phyloP scores from a whole-genome alignment of 176 grass and related monocot species.

The Ampelocalamus luodianensis region DNA sequence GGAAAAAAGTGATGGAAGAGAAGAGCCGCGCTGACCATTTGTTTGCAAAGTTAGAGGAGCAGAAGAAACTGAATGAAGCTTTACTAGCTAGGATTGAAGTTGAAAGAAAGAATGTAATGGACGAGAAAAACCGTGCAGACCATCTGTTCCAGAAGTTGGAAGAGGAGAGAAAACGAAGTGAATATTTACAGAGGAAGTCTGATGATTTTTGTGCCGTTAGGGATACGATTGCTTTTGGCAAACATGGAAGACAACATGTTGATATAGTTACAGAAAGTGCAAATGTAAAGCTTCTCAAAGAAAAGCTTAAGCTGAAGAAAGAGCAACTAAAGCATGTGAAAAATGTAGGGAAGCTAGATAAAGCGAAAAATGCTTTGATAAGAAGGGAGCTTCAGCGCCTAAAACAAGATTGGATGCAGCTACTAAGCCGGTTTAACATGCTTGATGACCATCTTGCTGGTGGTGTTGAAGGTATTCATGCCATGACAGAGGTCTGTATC shows the following conservation, averaged over 20 bases:
- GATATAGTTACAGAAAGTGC: slow-evolving; percentile 47
- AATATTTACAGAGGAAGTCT: slow-evolving; percentile 52
- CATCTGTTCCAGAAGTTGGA: slow-evolving; percentile 67
- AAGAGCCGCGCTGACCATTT: slow-evolving; percentile 58
- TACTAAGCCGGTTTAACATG: slow-evolving; percentile 68
- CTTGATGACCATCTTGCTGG: slow-evolving; percentile 67
- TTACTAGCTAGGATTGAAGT: slow-evolving; percentile 52
- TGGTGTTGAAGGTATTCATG: slow-evolving; percentile 68
- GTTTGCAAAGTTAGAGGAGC: slow-evolving; percentile 66
- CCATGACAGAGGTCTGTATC: slow-evolving; percentile 70
- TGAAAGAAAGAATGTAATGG: slow-evolving; percentile 45
- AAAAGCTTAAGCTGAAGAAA: slow-evolving; percentile 95
- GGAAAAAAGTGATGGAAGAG: slow-evolving; percentile 59
- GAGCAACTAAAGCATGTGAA: slow-evolving; percentile 70
- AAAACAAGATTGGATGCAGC: slow-evolving; percentile 71
- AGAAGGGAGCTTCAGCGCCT: slow-evolving; percentile 66
- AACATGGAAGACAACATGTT: slow-evolving; percentile 24
- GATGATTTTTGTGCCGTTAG: slow-evolving; percentile 29
- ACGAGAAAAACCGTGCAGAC: slow-evolving; percentile 51
- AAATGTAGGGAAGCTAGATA: slow-evolving; percentile 71
- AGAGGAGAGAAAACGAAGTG: slow-evolving; percentile 61
- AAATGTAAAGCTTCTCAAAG: slow-evolving; percentile 71
- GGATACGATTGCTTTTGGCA: slow-evolving; percentile 43
- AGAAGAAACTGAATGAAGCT: slow-evolving; percentile 63
- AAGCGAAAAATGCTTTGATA: slow-evolving; percentile 64